A percentile compares a stretch with the other conserved stretches of the same genome.
These are phyloP conservation scores for Pleurotus tuber-regium DNA, from an alignment of 768 basidiomycete species.

Conservation along the genomic window DNA sequence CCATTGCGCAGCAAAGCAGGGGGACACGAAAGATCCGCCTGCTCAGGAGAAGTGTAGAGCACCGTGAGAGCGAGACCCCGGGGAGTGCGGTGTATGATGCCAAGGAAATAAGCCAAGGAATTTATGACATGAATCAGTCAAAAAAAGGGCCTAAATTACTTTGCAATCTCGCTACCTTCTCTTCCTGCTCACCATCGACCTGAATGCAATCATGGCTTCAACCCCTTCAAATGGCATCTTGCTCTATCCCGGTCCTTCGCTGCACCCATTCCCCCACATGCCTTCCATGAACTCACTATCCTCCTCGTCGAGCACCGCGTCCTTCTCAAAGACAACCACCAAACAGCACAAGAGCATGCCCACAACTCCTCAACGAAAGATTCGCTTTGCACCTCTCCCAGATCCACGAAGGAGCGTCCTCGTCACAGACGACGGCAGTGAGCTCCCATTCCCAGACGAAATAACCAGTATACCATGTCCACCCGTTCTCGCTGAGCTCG, in stretches of 20 bases:
- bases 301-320: not conserved
- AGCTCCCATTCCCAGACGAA: slow-evolving; percentile 26
- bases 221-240: slow-evolving; percentile 5
- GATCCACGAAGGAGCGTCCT: slow-evolving; percentile 59
- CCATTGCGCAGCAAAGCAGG: not conserved
- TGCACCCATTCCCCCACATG: slow-evolving; percentile 1
- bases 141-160: slow-evolving; percentile 1
- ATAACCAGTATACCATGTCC: slow-evolving; percentile 24
- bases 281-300: not conserved
- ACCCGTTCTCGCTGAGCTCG: slow-evolving; percentile 13
- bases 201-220: slow-evolving; percentile 3
- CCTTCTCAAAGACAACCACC: not conserved
- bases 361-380: slow-evolving; percentile 23
- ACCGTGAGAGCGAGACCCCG: slow-evolving; percentile 6
- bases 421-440: slow-evolving; percentile 39
- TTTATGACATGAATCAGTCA: not conserved
- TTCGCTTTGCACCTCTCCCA: slow-evolving; percentile 86
- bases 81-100: slow-evolving; percentile 6
- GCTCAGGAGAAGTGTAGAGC: not conserved
- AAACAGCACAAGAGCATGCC: not conserved
- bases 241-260: not conserved
- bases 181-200: not conserved
- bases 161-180: not conserved
- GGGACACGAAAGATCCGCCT: slow-evolving; percentile 3
- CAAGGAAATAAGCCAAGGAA: slow-evolving; percentile 6